Percentiles rank a stretch among this genome's conserved stretches.
These are phyloP conservation scores for Dalbergia oliveri DNA, from an alignment of 306 rosid species.

Conservation along the genomic window DNA sequence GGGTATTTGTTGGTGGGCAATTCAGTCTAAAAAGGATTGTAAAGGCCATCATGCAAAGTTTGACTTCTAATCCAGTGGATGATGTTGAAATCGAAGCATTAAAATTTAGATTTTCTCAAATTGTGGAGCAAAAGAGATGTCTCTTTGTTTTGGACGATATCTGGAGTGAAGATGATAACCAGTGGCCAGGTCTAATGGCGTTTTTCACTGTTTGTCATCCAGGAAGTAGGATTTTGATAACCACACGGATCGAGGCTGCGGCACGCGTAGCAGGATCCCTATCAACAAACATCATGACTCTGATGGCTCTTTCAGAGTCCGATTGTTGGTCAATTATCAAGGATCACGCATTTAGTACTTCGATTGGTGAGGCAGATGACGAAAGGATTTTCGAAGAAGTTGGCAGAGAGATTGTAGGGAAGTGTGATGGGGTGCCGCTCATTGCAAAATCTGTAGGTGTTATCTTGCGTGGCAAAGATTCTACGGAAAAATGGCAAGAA, in stretches of 20 bases:
- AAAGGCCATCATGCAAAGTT: no score
- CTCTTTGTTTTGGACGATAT: neutral
- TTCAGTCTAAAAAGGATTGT: neutral
- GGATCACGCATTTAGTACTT: neutral
- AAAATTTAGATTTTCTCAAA: neutral
- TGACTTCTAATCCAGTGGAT: no score
- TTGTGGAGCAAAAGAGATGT: neutral
- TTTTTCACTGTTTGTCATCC: neutral
- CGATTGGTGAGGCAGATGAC: neutral
- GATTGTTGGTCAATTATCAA: neutral
- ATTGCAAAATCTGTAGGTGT: neutral
- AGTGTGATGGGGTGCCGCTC: neutral
- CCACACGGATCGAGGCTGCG: neutral
- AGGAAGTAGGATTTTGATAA: neutral
- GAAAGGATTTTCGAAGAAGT: neutral
- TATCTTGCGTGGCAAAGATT: neutral
- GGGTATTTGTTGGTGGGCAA: neutral
- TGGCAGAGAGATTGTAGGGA: neutral
- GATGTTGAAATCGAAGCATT: neutral
- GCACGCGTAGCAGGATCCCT: neutral
- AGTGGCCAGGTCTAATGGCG: neutral
- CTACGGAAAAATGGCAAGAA: no score
- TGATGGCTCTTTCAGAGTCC: neutral
- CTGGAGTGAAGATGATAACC: neutral
- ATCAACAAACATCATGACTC: neutral